These are phyloP conservation scores for Ehretia macrophylla DNA, from an alignment of 257 asterid species.

Conservation along the genomic window DNA sequence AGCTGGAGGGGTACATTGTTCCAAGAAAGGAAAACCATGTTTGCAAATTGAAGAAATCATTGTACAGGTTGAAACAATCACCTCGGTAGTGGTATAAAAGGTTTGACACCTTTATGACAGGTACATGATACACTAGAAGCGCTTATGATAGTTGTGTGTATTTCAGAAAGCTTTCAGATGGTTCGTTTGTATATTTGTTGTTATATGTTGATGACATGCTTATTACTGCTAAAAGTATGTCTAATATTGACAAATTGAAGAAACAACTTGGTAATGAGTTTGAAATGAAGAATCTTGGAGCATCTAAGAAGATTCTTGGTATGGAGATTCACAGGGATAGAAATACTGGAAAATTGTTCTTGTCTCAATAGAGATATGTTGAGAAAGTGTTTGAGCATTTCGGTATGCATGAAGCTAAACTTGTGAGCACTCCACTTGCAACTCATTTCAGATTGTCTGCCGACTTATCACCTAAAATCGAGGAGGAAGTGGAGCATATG, in stretches of 20 bases:
- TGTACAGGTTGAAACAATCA: background rate
- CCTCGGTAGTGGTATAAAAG: background rate
- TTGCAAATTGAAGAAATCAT: no score
- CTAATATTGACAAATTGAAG: background rate
- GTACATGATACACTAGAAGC: background rate
- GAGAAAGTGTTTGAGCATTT: background rate
- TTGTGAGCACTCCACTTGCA: no score
- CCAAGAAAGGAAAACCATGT: no score
- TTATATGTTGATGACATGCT: background rate
- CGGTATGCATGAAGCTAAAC: no score
- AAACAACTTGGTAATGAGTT: background rate
- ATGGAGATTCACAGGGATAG: background rate
- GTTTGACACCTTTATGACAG: background rate
- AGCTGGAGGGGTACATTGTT: no score
- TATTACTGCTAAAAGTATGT: background rate
- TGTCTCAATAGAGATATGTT: background rate
- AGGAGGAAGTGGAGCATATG: no score
- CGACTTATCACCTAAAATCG: no score
- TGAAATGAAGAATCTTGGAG: background rate
- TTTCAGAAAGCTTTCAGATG: background rate
- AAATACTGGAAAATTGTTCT: background rate
- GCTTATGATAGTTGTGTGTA: slow-evolving; percentile 1
- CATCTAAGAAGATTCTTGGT: background rate
- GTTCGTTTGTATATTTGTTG: background rate
- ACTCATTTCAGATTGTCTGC: no score